Evolutionary conservation across 805 yeast species (phyloP), one percentile per base, ranked within the genome.

Genomic region (Candida lessepsii): DNA sequence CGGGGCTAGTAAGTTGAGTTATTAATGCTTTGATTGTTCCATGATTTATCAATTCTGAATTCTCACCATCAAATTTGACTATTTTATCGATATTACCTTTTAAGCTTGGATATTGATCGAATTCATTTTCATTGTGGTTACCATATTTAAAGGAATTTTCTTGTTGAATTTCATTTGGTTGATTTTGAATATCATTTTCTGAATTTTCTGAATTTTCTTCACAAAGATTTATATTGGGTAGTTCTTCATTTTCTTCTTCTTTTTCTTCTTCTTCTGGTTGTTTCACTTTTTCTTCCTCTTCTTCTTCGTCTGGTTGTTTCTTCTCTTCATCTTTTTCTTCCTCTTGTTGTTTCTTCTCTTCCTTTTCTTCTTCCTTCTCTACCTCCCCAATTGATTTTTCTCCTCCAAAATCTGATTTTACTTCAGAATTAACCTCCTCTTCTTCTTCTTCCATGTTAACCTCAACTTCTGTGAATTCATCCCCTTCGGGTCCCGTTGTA

Each of bases 1-100:
- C 76, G 4, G 93, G 90, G 9, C 86, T 78, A 2, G 96, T 83
- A 21, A 83, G 57, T 50, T 80, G 80, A 7, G 77, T 78, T 8
- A 82, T 60, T 14, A 82, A 58, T 3, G 81, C 74, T 42, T 53
- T 57, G n/a, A 68, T 40, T 2, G 71, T 67, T 24, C 66, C 72
- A 38, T 56, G 61, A 46, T 58, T 64, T 31, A 69, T 53, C 28
- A 60, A 41, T 6, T 63, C 66, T 1, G 62, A 57, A 38, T 59
- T 56, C 4, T 48, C 47, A 11, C 51, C 54, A 42, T 69, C 73
- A 46, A 65, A 70, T 35, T 59, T 60, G 26, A 63, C 71, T 5
- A 57, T 33, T 13, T 49, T 46, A 2, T 44, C 53, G 18, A 41
- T 44, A 14, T 44, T 11, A n/a, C 20, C 24, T 52, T 52, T 25